Conservation (phyloP, 2,329 filamentous ascomycete genomes). For the Fusarium concolor region DNA sequence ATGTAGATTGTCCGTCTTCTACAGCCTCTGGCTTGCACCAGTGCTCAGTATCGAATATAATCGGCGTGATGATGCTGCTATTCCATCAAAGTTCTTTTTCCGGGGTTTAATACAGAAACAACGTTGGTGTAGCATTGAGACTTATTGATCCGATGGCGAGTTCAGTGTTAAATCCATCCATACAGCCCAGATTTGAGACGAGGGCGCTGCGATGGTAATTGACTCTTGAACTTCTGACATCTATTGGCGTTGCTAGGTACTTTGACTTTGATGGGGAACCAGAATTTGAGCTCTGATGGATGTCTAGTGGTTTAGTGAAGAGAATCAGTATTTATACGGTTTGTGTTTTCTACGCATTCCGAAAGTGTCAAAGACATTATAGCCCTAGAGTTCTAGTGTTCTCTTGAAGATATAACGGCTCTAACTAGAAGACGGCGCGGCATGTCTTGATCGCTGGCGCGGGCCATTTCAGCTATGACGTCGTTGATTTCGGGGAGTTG, state of each 20-base stretch:
- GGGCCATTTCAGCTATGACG: not conserved
- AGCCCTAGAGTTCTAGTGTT: rapidly evolving
- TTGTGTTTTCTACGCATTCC: too few species aligned
- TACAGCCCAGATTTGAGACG: not conserved
- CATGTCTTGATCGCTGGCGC: not conserved
- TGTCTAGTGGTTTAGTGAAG: too few species aligned
- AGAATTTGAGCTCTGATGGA: too few species aligned
- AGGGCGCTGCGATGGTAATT: not conserved
- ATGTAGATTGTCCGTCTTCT: rapidly evolving
- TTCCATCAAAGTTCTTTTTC: slow-evolving; percentile 7
- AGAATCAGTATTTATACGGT: too few species aligned
- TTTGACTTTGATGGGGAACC: too few species aligned
- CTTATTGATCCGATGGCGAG: not conserved
- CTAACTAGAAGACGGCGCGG: not conserved
- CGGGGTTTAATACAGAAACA: not conserved
- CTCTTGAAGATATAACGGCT: not conserved
- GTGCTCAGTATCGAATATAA: slow-evolving; percentile 5
- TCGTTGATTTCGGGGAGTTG: not conserved
- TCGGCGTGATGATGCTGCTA: not conserved
- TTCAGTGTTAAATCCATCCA: not conserved
- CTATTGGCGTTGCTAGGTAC: not conserved
- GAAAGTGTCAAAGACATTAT: not conserved
- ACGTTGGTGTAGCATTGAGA: slow-evolving; percentile 1
- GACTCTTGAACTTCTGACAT: slow-evolving; percentile 18
- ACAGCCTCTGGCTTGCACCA: not conserved